Base-by-base conservation (phyloP, 495 filamentous ascomycete genomes). In the Friedmanniomyces simplex region DNA sequence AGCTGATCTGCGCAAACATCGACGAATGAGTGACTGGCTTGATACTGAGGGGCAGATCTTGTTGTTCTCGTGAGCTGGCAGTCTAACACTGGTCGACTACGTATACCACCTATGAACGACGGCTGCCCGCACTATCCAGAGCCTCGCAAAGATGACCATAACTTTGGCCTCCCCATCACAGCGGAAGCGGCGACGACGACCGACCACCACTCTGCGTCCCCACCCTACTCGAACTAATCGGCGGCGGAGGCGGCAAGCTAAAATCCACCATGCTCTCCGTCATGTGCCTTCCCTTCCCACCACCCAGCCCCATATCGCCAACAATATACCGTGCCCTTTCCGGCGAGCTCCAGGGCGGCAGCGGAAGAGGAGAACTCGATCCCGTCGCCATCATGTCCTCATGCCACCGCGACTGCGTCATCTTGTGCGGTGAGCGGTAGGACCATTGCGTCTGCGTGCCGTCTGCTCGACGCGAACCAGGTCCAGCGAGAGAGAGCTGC, bases 301-400 rank as follows among this genome's bases (percentile, higher is more conserved):
- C 37, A 12, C 32, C 34, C 34, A 12, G 22, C 5, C 34, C 51
- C 12, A 25, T 20, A 22, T 25, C 51, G 18, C 8, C 50, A 14
- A 43, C 28, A 32, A 10, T 32, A 32, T 32, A 54, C 5, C 32
- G n/a, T 16, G 11, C 34, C 12, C 36, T 16, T 25, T 54, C 51
- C 11, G 57, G 57, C 26, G 49, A 54, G 25, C 37, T 59, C 57
- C 57, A 59, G 7, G 57, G 57, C 36, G 57, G 57, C 4, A 59
- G 50, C 4, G 50, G 50, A 3, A 59, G 12, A 1, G 57, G 50
- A 6, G 57, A 59, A 16, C 39, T 47, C 16, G 50, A 47, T 18
- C 13, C 14, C 13, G 14, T 43, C 39, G 5, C 14, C 39, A n/a
- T 20, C 39, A 16, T n/a, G 12, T 3, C 34, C 25, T 50, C 20